Conservation (phyloP, 176 grass and related monocot species). For the Oryza nivara region DNA sequence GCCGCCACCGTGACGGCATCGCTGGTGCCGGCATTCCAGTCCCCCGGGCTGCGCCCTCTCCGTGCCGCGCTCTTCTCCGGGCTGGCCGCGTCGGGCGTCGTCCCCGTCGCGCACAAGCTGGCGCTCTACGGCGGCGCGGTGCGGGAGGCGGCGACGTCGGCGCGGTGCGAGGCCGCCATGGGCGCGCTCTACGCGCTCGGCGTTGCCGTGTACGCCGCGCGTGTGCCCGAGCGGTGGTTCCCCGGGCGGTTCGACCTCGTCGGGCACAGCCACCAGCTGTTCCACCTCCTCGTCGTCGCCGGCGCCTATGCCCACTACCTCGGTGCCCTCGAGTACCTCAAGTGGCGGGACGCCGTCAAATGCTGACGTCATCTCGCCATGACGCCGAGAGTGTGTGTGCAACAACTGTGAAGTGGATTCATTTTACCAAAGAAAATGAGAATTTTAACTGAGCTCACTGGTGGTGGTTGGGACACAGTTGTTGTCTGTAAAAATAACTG, state of each 20-base stretch:
- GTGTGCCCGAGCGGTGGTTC: slow-evolving; percentile 85
- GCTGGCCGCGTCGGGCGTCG: slow-evolving; percentile 72
- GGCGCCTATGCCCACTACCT: slow-evolving; percentile 87
- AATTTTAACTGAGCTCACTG: too few relatives aligned
- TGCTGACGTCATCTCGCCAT: slow-evolving; percentile 38
- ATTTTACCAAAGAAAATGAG: background rate
- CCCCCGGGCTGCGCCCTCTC: slow-evolving; percentile 54
- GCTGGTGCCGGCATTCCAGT: slow-evolving; percentile 70
- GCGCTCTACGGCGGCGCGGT: slow-evolving; percentile 33
- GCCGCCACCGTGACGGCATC: slow-evolving; percentile 41
- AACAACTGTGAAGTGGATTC: background rate
- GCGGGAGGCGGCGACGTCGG: slow-evolving; percentile 47
- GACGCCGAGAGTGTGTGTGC: background rate
- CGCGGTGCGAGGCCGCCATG: slow-evolving; percentile 69
- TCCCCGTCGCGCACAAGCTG: slow-evolving; percentile 76
- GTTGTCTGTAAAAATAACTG: background rate
- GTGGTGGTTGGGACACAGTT: too few relatives aligned
- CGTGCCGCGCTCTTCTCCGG: slow-evolving; percentile 71
- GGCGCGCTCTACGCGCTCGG: slow-evolving; percentile 69
- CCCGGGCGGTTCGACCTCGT: slow-evolving; percentile 80
- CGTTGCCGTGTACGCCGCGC: slow-evolving; percentile 56
- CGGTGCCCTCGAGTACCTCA: slow-evolving; percentile 69
- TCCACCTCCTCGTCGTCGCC: slow-evolving; percentile 82
- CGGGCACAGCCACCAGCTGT: slow-evolving; percentile 91
- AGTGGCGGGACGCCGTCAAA: slow-evolving; percentile 78